Conservation (phyloP, 1,284 basidiomycete species). For the Ustilago curta region DNA sequence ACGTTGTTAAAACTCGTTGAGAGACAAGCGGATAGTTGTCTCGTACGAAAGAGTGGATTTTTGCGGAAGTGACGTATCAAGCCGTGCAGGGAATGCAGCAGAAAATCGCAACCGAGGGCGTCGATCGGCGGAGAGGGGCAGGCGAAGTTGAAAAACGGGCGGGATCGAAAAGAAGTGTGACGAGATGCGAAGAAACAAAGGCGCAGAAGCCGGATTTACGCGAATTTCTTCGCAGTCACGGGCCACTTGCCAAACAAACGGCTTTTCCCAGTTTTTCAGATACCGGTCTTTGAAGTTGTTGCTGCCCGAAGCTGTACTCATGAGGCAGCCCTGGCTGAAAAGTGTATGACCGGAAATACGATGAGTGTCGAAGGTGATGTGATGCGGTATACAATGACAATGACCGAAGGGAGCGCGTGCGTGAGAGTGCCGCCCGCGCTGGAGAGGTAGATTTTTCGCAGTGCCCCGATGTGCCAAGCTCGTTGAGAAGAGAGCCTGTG, state of each 20-base stretch:
- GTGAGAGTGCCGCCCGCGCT: conserved; percentile 25
- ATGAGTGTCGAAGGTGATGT: not conserved
- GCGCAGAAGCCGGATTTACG: not conserved
- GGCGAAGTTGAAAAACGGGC: not conserved
- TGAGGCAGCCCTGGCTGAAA: not conserved
- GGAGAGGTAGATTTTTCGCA: not conserved
- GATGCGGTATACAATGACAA: not conserved
- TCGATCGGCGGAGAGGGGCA: not conserved
- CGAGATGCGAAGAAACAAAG: not conserved
- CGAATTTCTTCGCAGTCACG: not conserved
- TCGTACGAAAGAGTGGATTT: not conserved
- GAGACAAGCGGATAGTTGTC: not conserved
- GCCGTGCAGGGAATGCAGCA: not conserved
- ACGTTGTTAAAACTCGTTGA: not conserved
- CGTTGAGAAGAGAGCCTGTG: not conserved
- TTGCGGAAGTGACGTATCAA: not conserved
- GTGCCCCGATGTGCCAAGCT: not conserved
- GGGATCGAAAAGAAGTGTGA: not conserved
- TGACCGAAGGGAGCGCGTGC: conserved; percentile 8
- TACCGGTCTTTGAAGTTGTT: not conserved
- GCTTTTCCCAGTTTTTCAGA: not conserved
- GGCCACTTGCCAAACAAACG: not conserved
- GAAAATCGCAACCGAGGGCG: not conserved
- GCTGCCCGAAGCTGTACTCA: too few species aligned
- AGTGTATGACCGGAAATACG: not conserved